Evolutionary conservation across 345 rosid genomes (phyloP), one percentile per base, ranked within the genome.

Genomic region (Xanthoceras sorbifolium): DNA sequence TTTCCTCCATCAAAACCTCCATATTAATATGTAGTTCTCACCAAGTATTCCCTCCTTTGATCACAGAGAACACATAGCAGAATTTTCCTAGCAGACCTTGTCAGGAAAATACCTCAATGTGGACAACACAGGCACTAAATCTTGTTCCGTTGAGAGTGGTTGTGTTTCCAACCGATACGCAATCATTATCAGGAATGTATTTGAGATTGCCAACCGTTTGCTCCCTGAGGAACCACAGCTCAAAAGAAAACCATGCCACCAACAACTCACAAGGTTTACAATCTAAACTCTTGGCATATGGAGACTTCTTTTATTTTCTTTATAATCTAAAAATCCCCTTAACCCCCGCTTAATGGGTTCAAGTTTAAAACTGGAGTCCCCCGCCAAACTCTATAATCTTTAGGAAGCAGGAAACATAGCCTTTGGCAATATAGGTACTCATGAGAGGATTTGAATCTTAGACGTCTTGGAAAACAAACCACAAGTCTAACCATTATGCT

Each of bases 71-170:
- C 8, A 60, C 78, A 52, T 87, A 93, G 84, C 99, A 96, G 72
- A 84, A 90, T 68, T 93, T 96, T 25, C n/a, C 89, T 71, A 0
- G 91, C 89, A 32, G 79, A 65, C n/a, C 72, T 73, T 78, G 55
- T 91, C 87, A 0, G 99, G 93, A 64, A 96, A 96, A 84, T 80
- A 89, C 1, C 98, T 84, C 31, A 96, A 62, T n/a, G 96, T 86
- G 11, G 94, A 81, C 46, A 96, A 67, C 11, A 83, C 44, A 3
- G 97, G 94, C 55, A 91, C 32, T 29, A 89, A 77, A 25, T 82
- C 82, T n/a, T 22, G 87, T 82, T 34, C 80, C 73, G 8, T 84
- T 82, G 5, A 93, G 64, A 55, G 81, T 29, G 1, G 94, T 76
- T 55, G 87, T 85, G 82, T 84, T 92, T 5, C 99, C 98, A 0